Base-by-base conservation (phyloP, 495 filamentous ascomycete genomes). In the Daldinia loculata region DNA sequence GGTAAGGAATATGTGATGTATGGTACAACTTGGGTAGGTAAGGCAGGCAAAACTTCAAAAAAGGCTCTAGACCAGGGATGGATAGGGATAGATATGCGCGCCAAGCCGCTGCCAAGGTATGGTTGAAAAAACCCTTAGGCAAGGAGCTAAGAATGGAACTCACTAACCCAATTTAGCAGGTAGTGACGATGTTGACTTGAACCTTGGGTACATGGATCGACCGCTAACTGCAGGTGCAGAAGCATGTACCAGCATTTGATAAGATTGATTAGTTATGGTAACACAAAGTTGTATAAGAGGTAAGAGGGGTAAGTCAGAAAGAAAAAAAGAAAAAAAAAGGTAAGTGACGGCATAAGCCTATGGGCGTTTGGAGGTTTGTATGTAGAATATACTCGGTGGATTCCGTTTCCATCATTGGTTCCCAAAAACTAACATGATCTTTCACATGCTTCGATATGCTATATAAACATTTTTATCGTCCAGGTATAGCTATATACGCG, bases 51-150 rank as follows among this genome's bases (percentile, higher is more conserved):
- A 56, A 56, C 11, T 36, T 36, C 34, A 57, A 14, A 48, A 48
- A 48, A 48, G 43, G 68, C 69, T 68, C 64, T 72, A 68, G 69
- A 68, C 64, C 69, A 63, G 69, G 63, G 69, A 63, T 67, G 27
- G 43, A 19, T 45, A 39, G 8, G 17, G 19, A 58, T n/a, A 12
- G 29, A 41, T 17, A 36, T 56, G 69, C 69, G 52, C 29, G 64
- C 69, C 64, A 67, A 67, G 69, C 51, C 57, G 12, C 48, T 24
- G 69, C 63, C 63, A 61, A 71, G 63, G 22, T 26, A 45, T 26
- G 48, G 48, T 39, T 68, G 59, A n/a, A 36, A 72, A 63, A 65
- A 48, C 55, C 69, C 69, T 68, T 67, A 72, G 69, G 69, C 64
- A 72, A 63, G 64, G 55, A 64, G 64, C 69, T 72, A 72, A 55